phyloP scores from a whole-genome alignment of 2,329 filamentous ascomycete genomes.

The Neofusicoccum laricinum region DNA sequence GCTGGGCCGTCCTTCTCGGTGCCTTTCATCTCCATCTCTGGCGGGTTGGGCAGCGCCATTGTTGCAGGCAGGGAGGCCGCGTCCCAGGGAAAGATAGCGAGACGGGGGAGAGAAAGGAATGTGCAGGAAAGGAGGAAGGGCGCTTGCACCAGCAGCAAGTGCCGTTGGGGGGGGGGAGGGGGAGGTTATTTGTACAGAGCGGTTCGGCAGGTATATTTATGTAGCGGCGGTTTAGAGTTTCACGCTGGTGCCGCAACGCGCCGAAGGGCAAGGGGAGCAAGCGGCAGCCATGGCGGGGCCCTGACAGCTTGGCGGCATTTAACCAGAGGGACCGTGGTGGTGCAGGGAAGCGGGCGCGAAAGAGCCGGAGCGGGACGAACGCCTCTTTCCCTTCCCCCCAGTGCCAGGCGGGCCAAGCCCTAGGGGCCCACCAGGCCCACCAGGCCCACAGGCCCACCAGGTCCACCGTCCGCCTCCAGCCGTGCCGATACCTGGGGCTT shows the following conservation, averaged over 20 bases:
- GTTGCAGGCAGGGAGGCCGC: neutral
- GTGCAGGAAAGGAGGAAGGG: too few species aligned
- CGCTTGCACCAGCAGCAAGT: too few species aligned
- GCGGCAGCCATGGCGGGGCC: neutral
- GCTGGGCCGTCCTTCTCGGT: neutral
- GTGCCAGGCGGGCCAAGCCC: neutral
- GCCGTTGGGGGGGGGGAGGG: neutral
- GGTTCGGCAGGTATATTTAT: neutral
- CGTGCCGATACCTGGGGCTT: neutral
- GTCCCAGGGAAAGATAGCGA: neutral
- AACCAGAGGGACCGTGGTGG: too few species aligned
- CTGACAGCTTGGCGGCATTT: neutral
- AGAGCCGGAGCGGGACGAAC: too few species aligned
- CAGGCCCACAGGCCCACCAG: too few species aligned
- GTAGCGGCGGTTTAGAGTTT: neutral
- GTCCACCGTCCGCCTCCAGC: neutral
- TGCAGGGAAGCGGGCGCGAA: too few species aligned
- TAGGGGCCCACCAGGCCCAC: too few species aligned
- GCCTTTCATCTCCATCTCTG: neutral
- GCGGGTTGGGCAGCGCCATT: neutral
- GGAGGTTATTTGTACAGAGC: neutral
- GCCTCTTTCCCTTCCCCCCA: too few species aligned
- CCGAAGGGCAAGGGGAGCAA: neutral
- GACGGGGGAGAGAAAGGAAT: neutral
- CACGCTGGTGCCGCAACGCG: neutral